Conservation (phyloP, 148 eudicot genomes). For the Dysphania ambrosioides region DNA sequence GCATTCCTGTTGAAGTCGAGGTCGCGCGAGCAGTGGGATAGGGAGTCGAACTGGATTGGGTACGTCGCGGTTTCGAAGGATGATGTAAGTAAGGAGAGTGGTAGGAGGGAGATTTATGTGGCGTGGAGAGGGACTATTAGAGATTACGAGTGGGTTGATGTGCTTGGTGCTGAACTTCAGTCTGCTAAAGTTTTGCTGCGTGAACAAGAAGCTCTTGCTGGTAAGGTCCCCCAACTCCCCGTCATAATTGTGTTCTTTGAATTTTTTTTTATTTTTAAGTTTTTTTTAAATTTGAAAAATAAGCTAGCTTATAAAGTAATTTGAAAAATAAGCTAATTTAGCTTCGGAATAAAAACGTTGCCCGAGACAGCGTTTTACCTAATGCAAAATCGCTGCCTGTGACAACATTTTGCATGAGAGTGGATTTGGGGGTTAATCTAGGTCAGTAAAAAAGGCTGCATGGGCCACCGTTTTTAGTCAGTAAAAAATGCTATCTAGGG, state of each 20-base stretch:
- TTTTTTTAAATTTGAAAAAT: too few relatives aligned
- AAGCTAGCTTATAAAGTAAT: too few relatives aligned
- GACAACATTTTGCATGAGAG: too few relatives aligned
- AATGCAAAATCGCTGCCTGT: too few relatives aligned
- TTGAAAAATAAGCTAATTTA: too few relatives aligned
- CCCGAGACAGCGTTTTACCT: too few relatives aligned
- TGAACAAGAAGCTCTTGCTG: neutral
- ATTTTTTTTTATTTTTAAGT: neutral
- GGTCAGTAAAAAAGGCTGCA: too few relatives aligned
- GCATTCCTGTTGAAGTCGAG: constrained; percentile 51
- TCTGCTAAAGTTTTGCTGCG: constrained; percentile 41
- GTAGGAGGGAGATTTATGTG: constrained; percentile 62
- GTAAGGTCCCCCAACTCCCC: neutral
- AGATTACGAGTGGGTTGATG: constrained; percentile 64
- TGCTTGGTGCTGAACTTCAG: constrained; percentile 44
- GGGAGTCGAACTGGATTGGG: constrained; percentile 77
- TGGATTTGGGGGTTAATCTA: too few relatives aligned
- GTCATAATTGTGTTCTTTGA: neutral
- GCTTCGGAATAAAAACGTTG: too few relatives aligned
- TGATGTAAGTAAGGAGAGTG: constrained; percentile 28
- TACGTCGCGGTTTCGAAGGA: constrained; percentile 55
- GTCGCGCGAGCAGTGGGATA: constrained; percentile 65
- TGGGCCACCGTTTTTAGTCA: too few relatives aligned
- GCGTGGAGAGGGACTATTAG: constrained; percentile 64
- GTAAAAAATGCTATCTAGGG: too few relatives aligned